These are phyloP conservation scores for Leishmania turanica DNA, from an alignment of 208 protist genomes.

Conservation along the genomic window DNA sequence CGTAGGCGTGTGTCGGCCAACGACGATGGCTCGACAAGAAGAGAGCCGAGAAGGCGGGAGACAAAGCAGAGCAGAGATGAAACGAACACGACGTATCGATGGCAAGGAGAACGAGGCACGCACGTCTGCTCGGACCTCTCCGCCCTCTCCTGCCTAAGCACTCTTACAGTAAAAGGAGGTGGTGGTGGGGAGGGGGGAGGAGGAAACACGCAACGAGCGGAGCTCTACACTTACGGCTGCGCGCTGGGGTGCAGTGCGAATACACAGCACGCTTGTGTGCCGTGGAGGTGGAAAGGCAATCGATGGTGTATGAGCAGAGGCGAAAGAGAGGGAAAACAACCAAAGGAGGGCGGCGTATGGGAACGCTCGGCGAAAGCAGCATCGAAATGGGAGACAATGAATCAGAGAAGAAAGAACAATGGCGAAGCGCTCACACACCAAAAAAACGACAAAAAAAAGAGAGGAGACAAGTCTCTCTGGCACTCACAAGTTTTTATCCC, in stretches of 20 bases:
- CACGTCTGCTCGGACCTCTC: neutral
- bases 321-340: neutral
- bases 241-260: neutral
- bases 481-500: neutral
- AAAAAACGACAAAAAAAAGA: neutral
- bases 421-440: neutral
- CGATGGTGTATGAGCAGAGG: neutral
- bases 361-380: neutral
- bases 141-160: neutral
- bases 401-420: neutral
- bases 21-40: neutral
- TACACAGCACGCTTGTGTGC: neutral
- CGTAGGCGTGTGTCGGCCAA: neutral
- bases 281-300: neutral
- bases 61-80: neutral
- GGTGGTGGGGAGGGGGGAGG: neutral
- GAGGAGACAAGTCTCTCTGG: constrained; percentile 1
- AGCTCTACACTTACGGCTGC: neutral
- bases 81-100: neutral
- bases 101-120: neutral
- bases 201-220: neutral
- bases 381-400: neutral
- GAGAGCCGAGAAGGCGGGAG: neutral
- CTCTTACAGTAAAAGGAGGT: neutral
- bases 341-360: neutral